A percentile compares a stretch with the other conserved stretches of the same genome.
These are phyloP conservation scores for Nitzschia putrida DNA, from an alignment of 108 stramenopile species.

Conservation along the genomic window DNA sequence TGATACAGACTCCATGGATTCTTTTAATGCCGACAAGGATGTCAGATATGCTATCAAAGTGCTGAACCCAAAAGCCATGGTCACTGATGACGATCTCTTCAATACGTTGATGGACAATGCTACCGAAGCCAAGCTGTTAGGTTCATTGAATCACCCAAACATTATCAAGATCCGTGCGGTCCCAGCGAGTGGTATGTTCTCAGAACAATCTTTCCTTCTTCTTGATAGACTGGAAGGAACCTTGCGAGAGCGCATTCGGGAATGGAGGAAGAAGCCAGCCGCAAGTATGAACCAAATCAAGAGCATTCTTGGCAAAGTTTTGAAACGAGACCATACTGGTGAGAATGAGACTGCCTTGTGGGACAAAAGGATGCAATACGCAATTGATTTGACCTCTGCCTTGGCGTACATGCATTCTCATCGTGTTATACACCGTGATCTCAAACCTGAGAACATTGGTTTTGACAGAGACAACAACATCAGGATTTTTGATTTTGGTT, in stretches of 20 bases:
- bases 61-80: conserved; percentile 9
- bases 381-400: conserved; percentile 19
- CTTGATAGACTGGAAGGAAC: conserved; percentile 62
- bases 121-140: conserved; percentile 56
- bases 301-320: conserved; percentile 17
- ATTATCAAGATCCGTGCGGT: conserved; percentile 62
- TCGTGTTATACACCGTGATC: conserved; percentile 29
- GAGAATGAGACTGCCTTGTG: conserved; percentile 32
- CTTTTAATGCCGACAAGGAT: conserved; percentile 25
- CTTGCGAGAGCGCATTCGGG: conserved; percentile 42
- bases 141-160: conserved; percentile 52
- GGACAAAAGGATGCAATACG: conserved; percentile 37
- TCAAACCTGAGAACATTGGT: conserved; percentile 63
- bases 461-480: conserved; percentile 49
- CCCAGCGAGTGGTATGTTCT: not conserved
- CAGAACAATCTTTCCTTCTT: conserved; percentile 53
- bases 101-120: conserved; percentile 57
- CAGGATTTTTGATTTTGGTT: conserved; percentile 44
- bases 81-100: conserved; percentile 7
- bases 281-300: not conserved
- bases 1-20: conserved; percentile 38
- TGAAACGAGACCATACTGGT: conserved; percentile 25
- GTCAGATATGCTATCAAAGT: conserved; percentile 53
- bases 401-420: conserved; percentile 8
- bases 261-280: conserved; percentile 20